Percentiles rank a stretch among this genome's conserved stretches.
These are phyloP conservation scores for Fraxinus ornus DNA, from an alignment of 305 asterid genomes.

Conservation along the genomic window DNA sequence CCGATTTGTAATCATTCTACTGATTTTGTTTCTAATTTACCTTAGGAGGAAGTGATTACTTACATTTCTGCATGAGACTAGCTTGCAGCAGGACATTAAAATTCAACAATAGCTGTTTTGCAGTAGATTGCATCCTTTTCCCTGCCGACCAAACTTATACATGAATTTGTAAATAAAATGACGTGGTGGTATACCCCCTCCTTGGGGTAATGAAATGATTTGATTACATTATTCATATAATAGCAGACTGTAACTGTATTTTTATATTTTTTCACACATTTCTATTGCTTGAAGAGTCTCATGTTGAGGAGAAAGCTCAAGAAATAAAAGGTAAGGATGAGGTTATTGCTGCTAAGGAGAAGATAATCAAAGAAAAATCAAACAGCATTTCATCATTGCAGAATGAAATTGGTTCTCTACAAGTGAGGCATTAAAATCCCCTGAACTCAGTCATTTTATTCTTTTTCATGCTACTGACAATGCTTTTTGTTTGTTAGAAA, in stretches of 20 bases:
- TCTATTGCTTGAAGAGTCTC: constrained; percentile 46
- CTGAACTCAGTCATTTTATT: not conserved
- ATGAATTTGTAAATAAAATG: not conserved
- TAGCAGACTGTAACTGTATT: not conserved
- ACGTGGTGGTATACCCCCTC: not conserved
- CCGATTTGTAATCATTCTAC: not conserved
- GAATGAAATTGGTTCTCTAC: constrained; percentile 63
- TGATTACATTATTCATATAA: not conserved
- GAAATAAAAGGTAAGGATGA: constrained; percentile 63
- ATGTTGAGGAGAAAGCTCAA: constrained; percentile 54
- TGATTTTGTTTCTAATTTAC: not conserved
- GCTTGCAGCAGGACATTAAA: not conserved
- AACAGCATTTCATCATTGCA: constrained; percentile 55
- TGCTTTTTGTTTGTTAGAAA: constrained; percentile 25
- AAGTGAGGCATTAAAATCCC: constrained; percentile 46
- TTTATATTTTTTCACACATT: constrained; percentile 11
- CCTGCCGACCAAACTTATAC: not conserved
- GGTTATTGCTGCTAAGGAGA: constrained; percentile 60
- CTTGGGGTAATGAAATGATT: not conserved
- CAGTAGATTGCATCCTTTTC: not conserved
- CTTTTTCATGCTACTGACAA: constrained; percentile 2
- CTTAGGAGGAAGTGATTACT: not conserved
- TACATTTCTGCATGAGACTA: not conserved
- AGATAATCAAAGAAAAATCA: constrained; percentile 56
- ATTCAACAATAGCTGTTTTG: not conserved